Evolutionary conservation across 345 rosid species (phyloP).

Genomic region (Linum lewisii): DNA sequence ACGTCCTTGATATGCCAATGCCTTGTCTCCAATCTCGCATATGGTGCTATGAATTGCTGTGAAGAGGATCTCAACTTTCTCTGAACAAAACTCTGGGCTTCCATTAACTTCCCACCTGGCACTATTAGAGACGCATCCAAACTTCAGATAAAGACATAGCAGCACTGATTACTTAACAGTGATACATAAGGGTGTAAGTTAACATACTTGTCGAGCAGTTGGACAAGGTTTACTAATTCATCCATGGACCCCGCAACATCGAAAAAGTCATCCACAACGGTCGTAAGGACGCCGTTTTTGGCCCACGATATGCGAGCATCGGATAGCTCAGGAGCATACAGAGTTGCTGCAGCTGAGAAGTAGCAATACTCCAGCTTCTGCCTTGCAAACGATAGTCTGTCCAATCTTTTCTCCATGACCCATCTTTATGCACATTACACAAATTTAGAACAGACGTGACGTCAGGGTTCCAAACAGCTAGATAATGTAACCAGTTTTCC

Average conservation of each 20-base stretch:
- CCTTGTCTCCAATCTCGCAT: conserved; percentile 58
- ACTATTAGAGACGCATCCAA: conserved; percentile 11
- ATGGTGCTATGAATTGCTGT: conserved; percentile 54
- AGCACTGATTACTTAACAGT: conserved; percentile 1
- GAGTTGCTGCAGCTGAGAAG: conserved; percentile 71
- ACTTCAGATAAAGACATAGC: conserved; percentile 10
- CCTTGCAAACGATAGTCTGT: conserved; percentile 63
- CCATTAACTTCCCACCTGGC: conserved; percentile 53
- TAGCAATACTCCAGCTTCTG: conserved; percentile 71
- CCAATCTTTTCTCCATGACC: conserved; percentile 50
- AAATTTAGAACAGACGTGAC: conserved; percentile 17
- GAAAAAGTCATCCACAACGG: conserved; percentile 78
- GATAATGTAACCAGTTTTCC: too few relatives aligned
- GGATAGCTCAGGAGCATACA: conserved; percentile 53
- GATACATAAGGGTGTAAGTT: conserved; percentile 6
- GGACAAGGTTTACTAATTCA: conserved; percentile 55
- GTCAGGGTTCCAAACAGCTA: too few relatives aligned
- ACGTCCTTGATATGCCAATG: conserved; percentile 54
- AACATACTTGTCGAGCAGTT: conserved; percentile 53
- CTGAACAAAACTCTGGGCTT: conserved; percentile 46
- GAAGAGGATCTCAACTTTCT: conserved; percentile 64
- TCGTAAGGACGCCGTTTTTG: conserved; percentile 74
- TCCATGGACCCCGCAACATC: conserved; percentile 78
- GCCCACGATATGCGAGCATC: conserved; percentile 94
- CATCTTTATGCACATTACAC: too few relatives aligned